A percentile compares a stretch with the other conserved stretches of the same genome.
Conservation (phyloP, 352 stramenopile species). For the Globisporangium apiculatum region DNA sequence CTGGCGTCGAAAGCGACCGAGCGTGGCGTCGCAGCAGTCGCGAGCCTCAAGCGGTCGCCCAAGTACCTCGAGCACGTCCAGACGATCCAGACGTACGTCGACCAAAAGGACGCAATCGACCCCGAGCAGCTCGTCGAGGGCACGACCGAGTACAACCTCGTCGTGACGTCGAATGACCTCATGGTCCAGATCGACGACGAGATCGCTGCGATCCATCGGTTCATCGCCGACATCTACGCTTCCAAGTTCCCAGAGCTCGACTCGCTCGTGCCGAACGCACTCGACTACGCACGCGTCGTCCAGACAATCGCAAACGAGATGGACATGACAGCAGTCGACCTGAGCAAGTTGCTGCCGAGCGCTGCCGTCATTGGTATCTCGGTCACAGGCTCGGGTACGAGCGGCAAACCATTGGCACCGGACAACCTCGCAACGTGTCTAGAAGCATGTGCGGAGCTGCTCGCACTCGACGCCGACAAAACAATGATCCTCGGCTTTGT, state of each 20-base stretch:
- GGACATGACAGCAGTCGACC: conserved; percentile 87
- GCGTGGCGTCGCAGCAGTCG: conserved; percentile 48
- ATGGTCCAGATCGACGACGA: conserved; percentile 94
- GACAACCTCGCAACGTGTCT: conserved; percentile 74
- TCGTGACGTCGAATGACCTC: conserved; percentile 90
- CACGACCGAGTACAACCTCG: conserved; percentile 67
- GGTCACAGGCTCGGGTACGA: conserved; percentile 90
- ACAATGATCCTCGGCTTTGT: conserved; percentile 88
- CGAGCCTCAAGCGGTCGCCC: conserved; percentile 61
- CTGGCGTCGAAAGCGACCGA: conserved; percentile 39
- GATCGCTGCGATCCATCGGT: conserved; percentile 86
- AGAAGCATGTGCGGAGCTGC: conserved; percentile 77
- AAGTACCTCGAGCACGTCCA: conserved; percentile 71
- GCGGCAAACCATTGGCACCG: conserved; percentile 65
- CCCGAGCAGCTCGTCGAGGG: conserved; percentile 49
- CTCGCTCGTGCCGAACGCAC: conserved; percentile 86
- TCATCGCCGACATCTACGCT: conserved; percentile 88
- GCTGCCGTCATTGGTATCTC: conserved; percentile 94
- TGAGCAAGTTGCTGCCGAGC: conserved; percentile 88
- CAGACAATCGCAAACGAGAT: conserved; percentile 90
- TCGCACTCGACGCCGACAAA: conserved; percentile 85
- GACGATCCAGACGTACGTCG: conserved; percentile 52
- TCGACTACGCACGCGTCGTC: conserved; percentile 93
- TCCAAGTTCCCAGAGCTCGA: conserved; percentile 94
- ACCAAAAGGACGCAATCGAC: conserved; percentile 22